These are phyloP conservation scores for Plectosphaerella plurivora DNA, from an alignment of 2,329 filamentous ascomycete genomes.

Conservation along the genomic window DNA sequence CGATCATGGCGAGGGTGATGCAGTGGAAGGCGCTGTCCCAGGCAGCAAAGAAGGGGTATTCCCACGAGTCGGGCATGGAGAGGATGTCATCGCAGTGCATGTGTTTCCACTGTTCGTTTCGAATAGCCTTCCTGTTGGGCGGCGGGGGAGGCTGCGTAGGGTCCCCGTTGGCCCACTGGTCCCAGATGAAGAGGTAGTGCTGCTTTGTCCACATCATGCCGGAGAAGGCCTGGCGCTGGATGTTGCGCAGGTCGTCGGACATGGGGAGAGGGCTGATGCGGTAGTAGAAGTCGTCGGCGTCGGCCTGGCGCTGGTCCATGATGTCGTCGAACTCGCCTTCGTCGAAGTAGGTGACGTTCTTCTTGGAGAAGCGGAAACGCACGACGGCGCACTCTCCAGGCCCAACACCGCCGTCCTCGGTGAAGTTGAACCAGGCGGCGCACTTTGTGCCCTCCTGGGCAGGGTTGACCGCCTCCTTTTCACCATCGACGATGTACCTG, in stretches of 20 bases:
- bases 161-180: slow-evolving; percentile 95
- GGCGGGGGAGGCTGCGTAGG: slow-evolving; percentile 85
- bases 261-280: slow-evolving; percentile 89
- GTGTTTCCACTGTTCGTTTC: slow-evolving; percentile 90
- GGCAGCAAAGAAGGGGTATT: slow-evolving; percentile 95
- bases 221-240: slow-evolving; percentile 88
- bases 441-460: slow-evolving; percentile 77
- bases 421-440: slow-evolving; percentile 88
- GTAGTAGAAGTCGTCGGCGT: slow-evolving; percentile 95
- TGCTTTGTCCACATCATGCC: slow-evolving; percentile 99
- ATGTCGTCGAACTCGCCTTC: slow-evolving; percentile 91
- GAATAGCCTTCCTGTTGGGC: slow-evolving; percentile 69
- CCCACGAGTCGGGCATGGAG: slow-evolving; percentile 98
- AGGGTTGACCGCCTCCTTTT: slow-evolving; percentile 80
- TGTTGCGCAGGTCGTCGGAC: slow-evolving; percentile 88
- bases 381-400: slow-evolving; percentile 94
- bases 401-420: slow-evolving; percentile 79
- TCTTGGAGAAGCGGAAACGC: slow-evolving; percentile 80
- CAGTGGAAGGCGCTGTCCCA: slow-evolving; percentile 98
- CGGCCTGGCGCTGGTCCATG: slow-evolving; percentile 78
- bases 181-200: slow-evolving; percentile 94
- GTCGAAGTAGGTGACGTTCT: slow-evolving; percentile 73
- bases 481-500: slow-evolving; percentile 74
- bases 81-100: slow-evolving; percentile 92
- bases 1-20: slow-evolving; percentile 93